phyloP scores from a whole-genome alignment of 176 grass and related monocot species.

The Bothriochloa decipiens region DNA sequence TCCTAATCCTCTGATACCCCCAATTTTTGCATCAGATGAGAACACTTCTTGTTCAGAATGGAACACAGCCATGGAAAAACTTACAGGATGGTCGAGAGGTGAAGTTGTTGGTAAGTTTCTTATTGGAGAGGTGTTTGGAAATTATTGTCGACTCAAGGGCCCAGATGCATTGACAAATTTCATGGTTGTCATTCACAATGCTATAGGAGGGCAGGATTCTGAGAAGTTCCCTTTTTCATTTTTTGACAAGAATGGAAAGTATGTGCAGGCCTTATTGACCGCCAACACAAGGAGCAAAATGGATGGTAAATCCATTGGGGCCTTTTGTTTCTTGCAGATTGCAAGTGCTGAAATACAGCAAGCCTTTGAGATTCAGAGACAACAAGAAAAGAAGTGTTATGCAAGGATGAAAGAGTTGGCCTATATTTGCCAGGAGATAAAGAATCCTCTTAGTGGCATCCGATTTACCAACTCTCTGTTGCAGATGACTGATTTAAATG shows the following conservation, averaged over 20 bases:
- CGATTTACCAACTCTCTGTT: conserved; percentile 85
- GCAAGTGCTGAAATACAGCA: conserved; percentile 91
- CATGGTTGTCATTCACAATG: conserved; percentile 92
- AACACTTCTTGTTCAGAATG: conserved; percentile 96
- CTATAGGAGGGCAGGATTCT: conserved; percentile 81
- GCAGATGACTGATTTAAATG: conserved; percentile 83
- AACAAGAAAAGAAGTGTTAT: conserved; percentile 95
- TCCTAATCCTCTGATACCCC: conserved; percentile 92
- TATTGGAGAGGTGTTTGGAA: conserved; percentile 91
- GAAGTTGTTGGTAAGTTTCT: conserved; percentile 84
- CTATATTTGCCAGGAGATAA: conserved; percentile 98
- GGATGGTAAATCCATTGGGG: conserved; percentile 76
- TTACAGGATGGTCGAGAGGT: conserved; percentile 87
- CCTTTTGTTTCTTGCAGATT: conserved; percentile 98
- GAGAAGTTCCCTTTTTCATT: conserved; percentile 93
- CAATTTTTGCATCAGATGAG: conserved; percentile 98
- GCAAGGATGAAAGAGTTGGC: conserved; percentile 93
- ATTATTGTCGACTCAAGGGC: conserved; percentile 80
- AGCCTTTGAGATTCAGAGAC: conserved; percentile 89
- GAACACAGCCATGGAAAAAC: conserved; percentile 97
- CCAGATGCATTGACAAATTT: conserved; percentile 92
- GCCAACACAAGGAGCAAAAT: conserved; percentile 82
- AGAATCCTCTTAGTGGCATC: conserved; percentile 93
- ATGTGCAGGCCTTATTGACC: conserved; percentile 86
- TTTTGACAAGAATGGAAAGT: conserved; percentile 94